Evolutionary conservation across 2,329 filamentous ascomycete species (phyloP).

Genomic region (Alternaria dauci): DNA sequence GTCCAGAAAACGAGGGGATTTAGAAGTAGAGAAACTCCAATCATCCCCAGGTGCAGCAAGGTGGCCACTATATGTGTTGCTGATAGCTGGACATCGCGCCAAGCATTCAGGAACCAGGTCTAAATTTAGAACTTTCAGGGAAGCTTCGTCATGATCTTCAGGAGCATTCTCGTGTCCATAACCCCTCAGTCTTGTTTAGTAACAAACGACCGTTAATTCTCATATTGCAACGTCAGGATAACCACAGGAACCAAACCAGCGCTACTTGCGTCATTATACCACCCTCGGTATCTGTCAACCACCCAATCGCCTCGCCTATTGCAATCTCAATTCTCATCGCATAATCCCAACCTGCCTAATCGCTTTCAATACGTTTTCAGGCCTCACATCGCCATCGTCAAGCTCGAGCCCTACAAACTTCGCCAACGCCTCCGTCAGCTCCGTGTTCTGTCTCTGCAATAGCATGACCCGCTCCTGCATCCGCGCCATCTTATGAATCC

Average conservation of each 20-base stretch:
- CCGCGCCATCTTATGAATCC: constrained; percentile 21
- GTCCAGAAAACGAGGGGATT: too few species aligned
- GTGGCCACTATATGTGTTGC: neutral
- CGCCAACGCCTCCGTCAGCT: constrained; percentile 37
- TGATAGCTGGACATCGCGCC: constrained; percentile 3
- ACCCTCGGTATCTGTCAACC: neutral
- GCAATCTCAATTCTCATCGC: neutral
- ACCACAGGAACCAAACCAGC: neutral
- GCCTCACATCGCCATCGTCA: constrained; percentile 30
- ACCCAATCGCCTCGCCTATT: neutral
- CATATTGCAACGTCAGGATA: neutral
- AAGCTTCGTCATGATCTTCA: constrained; percentile 8
- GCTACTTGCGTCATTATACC: too few species aligned
- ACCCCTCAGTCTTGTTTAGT: neutral
- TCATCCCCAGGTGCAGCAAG: neutral
- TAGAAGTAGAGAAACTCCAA: neutral
- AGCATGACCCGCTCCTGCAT: constrained; percentile 29
- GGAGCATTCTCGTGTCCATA: constrained; percentile 5
- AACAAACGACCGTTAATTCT: neutral
- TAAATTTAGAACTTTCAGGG: constrained; percentile 17
- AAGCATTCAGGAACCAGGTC: constrained; percentile 15
- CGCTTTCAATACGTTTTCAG: constrained; percentile 27
- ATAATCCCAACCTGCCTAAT: constrained; percentile 12
- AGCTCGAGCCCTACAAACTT: constrained; percentile 37
- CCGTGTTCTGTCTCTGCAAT: constrained; percentile 37